Base-by-base conservation (phyloP, 2,329 filamentous ascomycete species). In the Magnaporthiopsis incrustans region DNA sequence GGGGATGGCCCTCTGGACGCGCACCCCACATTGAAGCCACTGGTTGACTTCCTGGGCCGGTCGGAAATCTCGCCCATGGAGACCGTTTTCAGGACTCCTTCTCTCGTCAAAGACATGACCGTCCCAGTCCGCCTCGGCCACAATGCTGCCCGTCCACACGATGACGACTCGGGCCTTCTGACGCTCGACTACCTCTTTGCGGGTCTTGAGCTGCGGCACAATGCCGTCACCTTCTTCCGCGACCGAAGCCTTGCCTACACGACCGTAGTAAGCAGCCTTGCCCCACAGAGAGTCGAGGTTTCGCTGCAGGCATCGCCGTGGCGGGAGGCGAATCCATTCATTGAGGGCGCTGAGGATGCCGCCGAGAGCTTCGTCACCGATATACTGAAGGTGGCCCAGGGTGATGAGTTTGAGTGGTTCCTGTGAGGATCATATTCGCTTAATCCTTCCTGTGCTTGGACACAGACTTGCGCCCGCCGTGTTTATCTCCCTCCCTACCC, bases 151-250 rank as follows among this genome's bases (percentile, higher is more conserved):
- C 33, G 22, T n/a, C 15, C 2, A 53, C 4, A n/a, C 33, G 26
- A 30, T 11, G 35, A 27, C 27, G 27, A 35, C 3, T 57, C 64
- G 57, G 65, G 69, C 22, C 25, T 27, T 5, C 64, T 68, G n/a
- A 26, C n/a, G 12, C 25, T 72, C 8, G 67, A 71, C 63, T 81
- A 81, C 72, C 66, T 76, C 22, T 84, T 85, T 70, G 75, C 77
- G 60, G 82, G 82, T 10, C 74, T 84, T 1, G 82, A 86, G 68
- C 74, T 85, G 56, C 81, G 79, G 59, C 80, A 81, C 65, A 72
- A 75, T 30, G 72, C 80, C 60, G 73, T 79, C 12, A 72, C 78
- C 56, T 70, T 76, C 2, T 81, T 78, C 71, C 66, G 74, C 8
- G 77, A 75, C 58, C 78, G 81, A 72, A 78, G 71, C 14, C 72